Conservation (phyloP, 2,329 filamentous ascomycete species). For the Colletotrichum magnum region DNA sequence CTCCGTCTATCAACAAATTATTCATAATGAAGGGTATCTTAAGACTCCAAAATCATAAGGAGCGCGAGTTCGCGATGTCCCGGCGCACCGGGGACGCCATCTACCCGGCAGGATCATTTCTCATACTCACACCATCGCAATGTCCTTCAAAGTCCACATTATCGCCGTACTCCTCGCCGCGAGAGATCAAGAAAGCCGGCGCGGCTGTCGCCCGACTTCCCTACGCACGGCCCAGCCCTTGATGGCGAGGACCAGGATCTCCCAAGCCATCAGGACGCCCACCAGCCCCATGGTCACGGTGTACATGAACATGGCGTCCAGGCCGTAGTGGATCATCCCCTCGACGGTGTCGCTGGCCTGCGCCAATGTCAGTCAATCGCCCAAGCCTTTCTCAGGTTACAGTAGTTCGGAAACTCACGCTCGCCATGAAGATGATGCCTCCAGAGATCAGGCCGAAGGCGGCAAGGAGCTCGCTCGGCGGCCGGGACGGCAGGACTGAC, state of each 20-base stretch:
- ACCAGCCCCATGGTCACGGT: slow-evolving; percentile 89
- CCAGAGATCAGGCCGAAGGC: slow-evolving; percentile 90
- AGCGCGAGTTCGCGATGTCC: too few relatives aligned
- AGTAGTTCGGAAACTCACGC: slow-evolving; percentile 67
- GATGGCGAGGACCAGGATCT: slow-evolving; percentile 81
- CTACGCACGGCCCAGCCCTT: slow-evolving; percentile 85
- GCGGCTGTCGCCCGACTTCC: slow-evolving; percentile 49
- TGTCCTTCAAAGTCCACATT: background rate
- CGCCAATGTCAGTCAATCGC: background rate
- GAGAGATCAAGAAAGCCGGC: slow-evolving; percentile 1
- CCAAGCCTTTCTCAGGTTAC: background rate
- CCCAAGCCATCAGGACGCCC: slow-evolving; percentile 88
- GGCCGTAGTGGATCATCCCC: slow-evolving; percentile 80
- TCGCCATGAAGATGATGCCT: slow-evolving; percentile 93
- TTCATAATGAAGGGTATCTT: too few relatives aligned
- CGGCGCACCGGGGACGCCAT: too few relatives aligned
- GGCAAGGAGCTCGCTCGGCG: slow-evolving; percentile 89
- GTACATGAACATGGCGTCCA: slow-evolving; percentile 95
- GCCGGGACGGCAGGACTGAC: slow-evolving; percentile 85
- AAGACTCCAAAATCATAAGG: too few relatives aligned
- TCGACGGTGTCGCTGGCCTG: slow-evolving; percentile 75
- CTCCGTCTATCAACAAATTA: too few relatives aligned
- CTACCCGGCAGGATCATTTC: too few relatives aligned
- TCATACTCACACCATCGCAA: background rate
- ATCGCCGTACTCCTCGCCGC: background rate